phyloP scores from a whole-genome alignment of 306 rosid species.

The Vachellia collinsii region DNA sequence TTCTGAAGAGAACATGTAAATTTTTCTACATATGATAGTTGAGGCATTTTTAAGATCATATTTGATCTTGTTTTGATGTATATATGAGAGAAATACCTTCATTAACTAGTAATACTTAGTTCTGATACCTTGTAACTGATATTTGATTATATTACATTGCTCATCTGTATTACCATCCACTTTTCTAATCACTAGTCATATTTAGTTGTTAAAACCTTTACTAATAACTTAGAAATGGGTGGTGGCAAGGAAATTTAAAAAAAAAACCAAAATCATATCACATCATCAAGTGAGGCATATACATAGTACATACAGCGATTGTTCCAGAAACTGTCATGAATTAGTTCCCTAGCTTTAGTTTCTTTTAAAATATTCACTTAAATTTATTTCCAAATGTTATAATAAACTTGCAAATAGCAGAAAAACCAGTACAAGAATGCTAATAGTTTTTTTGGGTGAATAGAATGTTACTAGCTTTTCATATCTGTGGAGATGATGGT shows the following conservation, averaged over 20 bases:
- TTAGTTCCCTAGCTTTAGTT: no score
- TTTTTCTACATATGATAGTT: slow-evolving; percentile 6
- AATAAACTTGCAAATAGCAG: no score
- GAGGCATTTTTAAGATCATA: slow-evolving; percentile 9
- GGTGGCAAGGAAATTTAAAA: background rate
- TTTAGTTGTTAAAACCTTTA: background rate
- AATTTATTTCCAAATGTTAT: no score
- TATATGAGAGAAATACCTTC: slow-evolving; percentile 24
- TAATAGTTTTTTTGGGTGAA: no score
- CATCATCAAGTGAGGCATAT: no score
- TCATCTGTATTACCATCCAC: background rate
- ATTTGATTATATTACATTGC: background rate
- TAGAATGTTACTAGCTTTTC: no score
- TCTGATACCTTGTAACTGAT: background rate
- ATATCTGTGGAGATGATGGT: no score
- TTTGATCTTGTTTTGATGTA: slow-evolving; percentile 37
- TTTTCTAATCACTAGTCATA: background rate
- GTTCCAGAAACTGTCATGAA: no score
- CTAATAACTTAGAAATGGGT: background rate
- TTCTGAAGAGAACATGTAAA: background rate
- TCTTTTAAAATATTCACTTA: no score
- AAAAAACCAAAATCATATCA: no score
- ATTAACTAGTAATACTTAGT: background rate
- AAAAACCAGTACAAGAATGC: no score
- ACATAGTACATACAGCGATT: no score